phyloP scores from a whole-genome alignment of 225 moss, liverwort and hornwort genomes.

The Polytrichum commune region DNA sequence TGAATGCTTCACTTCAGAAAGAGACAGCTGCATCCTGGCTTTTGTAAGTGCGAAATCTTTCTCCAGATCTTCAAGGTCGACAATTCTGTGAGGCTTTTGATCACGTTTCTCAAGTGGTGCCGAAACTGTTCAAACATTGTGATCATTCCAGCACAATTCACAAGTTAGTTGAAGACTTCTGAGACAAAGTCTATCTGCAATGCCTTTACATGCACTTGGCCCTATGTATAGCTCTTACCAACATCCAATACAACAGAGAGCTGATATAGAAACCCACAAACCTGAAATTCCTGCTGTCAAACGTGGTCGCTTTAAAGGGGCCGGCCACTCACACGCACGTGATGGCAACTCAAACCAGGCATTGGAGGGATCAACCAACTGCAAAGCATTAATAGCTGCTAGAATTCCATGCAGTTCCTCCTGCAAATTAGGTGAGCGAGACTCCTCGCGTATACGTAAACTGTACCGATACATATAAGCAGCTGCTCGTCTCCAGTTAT shows the following conservation, averaged over 20 bases:
- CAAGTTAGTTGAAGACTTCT: neutral
- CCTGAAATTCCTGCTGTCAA: constrained; percentile 44
- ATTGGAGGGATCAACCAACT: constrained; percentile 72
- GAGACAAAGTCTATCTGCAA: neutral
- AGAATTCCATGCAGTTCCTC: constrained; percentile 83
- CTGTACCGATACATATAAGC: constrained; percentile 94
- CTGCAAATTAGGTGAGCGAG: constrained; percentile 59
- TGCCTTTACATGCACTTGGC: too few relatives aligned
- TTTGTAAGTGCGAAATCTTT: constrained; percentile 92
- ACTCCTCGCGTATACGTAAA: constrained; percentile 67
- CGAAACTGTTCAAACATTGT: constrained; percentile 23
- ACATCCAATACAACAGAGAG: neutral
- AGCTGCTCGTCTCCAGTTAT: constrained; percentile 92
- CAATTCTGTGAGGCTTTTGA: constrained; percentile 27
- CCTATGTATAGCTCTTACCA: too few relatives aligned
- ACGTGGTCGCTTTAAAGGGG: constrained; percentile 74
- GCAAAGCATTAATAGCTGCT: constrained; percentile 85
- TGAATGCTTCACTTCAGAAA: constrained; percentile 67
- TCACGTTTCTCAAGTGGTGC: constrained; percentile 39
- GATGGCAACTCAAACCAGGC: constrained; percentile 52
- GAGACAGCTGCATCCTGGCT: constrained; percentile 82
- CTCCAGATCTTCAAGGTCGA: constrained; percentile 80
- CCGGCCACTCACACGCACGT: constrained; percentile 60
- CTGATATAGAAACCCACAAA: constrained; percentile 9
- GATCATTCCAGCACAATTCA: too few relatives aligned